Percentiles rank a stretch among this genome's conserved stretches.
Conservation (phyloP, 495 filamentous ascomycete species). For the Lophiostoma macrostomum region DNA sequence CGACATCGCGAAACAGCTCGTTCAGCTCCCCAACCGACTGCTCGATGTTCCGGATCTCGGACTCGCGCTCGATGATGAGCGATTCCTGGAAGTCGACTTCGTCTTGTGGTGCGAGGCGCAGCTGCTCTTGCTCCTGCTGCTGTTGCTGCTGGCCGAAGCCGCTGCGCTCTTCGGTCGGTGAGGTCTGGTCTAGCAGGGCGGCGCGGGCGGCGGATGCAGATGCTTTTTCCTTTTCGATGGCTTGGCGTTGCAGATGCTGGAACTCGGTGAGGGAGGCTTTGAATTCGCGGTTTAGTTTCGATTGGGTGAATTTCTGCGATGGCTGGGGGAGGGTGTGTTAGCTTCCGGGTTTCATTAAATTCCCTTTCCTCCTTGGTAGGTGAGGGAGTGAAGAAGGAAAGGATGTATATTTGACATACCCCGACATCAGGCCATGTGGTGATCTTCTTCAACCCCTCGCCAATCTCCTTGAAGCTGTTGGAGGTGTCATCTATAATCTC, state of each 20-base stretch:
- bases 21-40: slow-evolving; percentile 93
- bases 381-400: too few relatives aligned
- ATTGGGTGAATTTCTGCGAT: slow-evolving; percentile 88
- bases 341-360: too few relatives aligned
- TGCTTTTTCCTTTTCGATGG: slow-evolving; percentile 87
- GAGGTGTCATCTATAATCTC: slow-evolving; percentile 80
- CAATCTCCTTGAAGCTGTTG: slow-evolving; percentile 84
- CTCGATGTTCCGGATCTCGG: slow-evolving; percentile 95
- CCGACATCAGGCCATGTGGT: slow-evolving; percentile 89
- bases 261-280: slow-evolving; percentile 82
- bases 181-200: slow-evolving; percentile 58
- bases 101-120: slow-evolving; percentile 81
- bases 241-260: slow-evolving; percentile 80
- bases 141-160: slow-evolving; percentile 60
- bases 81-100: slow-evolving; percentile 98
- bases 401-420: slow-evolving; percentile 55
- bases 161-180: slow-evolving; percentile 32
- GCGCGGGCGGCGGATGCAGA: slow-evolving; percentile 75
- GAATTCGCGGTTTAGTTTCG: slow-evolving; percentile 91
- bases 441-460: slow-evolving; percentile 88
- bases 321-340: too few relatives aligned
- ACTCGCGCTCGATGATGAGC: slow-evolving; percentile 90
- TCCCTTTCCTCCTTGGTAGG: too few relatives aligned
- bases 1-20: slow-evolving; percentile 93
- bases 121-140: slow-evolving; percentile 72